Base-by-base conservation (phyloP, 2,329 filamentous ascomycete genomes). In the Claviceps paspali region DNA sequence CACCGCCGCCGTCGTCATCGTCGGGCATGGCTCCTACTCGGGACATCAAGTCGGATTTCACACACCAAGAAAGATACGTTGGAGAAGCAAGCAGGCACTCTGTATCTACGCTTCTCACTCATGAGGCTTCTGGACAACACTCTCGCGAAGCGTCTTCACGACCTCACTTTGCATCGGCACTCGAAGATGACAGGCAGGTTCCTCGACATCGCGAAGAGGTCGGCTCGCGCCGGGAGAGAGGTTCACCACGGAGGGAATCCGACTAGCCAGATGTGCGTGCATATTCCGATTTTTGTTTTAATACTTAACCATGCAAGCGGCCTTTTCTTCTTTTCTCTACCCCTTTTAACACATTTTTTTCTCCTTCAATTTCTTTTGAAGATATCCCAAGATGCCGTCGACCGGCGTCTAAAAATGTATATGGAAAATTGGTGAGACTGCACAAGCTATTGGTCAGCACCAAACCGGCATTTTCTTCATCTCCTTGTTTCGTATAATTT, bases 81-180 rank as follows among this genome's bases (percentile, higher is more conserved):
- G 45, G 43, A 28, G 55, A 57, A 39, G 39, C 44, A 11, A 50
- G 49, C 27, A 56, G 52, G 38, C 56, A 55, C 21, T 51, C 56
- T 11, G 54, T 59, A 17, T 56, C 54, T 18, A 52, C 54, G 8
- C 46, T 59, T 38, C 41, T 59, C 3, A 55, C 47, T 10, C 41
- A 43, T 29, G 45, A 49, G 5, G 36, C 41, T 8, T 22, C 35
- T 26, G 44, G 41, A 10, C 31, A 29, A 10, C 29, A 33, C n/a
- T 54, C 47, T 2, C 41, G 39, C 30, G 44, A 50, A 17, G 41
- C 48, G 14, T 38, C 19, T 14, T 37, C 38, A 4, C 39, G 42
- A 15, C 23, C 37, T 6, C 36, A 39, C 21, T 44, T 33, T 27
- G 11, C 29, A 28, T 12, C 34, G 14, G 14, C 32, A 11, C 39